phyloP scores from a whole-genome alignment of 1,284 basidiomycete species.

The Microbotryomycetes sp. region DNA sequence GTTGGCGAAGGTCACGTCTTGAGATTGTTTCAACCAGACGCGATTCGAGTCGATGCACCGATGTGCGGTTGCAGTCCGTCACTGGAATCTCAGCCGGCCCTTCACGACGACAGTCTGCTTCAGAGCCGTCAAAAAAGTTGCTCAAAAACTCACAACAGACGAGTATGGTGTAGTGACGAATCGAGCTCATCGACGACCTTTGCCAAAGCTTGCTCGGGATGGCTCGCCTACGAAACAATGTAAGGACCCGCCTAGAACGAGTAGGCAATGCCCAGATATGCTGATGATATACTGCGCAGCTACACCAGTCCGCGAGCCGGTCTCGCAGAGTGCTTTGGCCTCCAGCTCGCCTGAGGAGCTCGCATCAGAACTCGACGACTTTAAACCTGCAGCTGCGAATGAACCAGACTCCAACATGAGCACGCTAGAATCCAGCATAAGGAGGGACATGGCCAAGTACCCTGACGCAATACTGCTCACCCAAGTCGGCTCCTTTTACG shows the following conservation, averaged over 20 bases:
- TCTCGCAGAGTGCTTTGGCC: no score
- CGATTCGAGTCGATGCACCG: neutral
- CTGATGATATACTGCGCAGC: no score
- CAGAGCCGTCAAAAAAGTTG: neutral
- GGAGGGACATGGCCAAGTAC: constrained; percentile 64
- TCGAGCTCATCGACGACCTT: neutral
- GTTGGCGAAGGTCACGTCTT: no score
- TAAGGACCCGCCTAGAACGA: no score
- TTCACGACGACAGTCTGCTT: neutral
- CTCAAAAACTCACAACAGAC: neutral
- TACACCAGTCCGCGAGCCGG: no score
- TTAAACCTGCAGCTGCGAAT: neutral
- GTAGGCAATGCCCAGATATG: no score
- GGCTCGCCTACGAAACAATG: no score
- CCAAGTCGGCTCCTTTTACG: constrained; percentile 89
- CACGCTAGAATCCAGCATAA: constrained; percentile 59
- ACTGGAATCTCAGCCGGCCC: neutral
- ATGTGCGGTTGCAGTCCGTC: neutral
- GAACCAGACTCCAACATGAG: no score
- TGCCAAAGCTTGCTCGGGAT: neutral
- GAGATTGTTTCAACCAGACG: no score
- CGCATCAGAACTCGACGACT: neutral
- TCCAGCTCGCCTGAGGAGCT: no score
- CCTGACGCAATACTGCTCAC: constrained; percentile 84
- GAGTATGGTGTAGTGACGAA: neutral